Conservation (phyloP, 108 stramenopile species). For the Nannochloropsis gaditana region DNA sequence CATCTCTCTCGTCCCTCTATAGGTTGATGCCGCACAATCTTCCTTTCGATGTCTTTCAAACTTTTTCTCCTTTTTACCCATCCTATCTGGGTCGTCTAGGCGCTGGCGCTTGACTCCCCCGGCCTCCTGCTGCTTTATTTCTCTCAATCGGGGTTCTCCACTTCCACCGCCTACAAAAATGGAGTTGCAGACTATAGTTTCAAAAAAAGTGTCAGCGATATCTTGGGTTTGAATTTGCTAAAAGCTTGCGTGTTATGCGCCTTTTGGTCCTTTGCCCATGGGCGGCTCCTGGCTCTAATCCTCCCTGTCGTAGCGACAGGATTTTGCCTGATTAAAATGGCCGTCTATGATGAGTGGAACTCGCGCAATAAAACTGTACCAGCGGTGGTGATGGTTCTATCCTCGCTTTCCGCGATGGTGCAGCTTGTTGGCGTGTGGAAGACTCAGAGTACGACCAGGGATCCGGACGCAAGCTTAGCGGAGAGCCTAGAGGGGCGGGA, state of each 20-base stretch:
- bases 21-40: no score
- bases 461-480: background rate
- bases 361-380: background rate
- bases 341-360: background rate
- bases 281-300: background rate
- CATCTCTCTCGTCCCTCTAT: no score
- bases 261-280: background rate
- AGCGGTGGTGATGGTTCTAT: background rate
- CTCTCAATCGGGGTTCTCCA: background rate
- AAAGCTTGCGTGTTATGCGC: slow-evolving; percentile 20
- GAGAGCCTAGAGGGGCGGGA: background rate
- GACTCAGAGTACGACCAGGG: background rate
- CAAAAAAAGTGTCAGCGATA: background rate
- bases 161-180: background rate
- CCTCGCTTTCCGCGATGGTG: background rate
- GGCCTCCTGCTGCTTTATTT: background rate
- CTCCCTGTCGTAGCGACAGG: background rate
- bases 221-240: slow-evolving; percentile 6
- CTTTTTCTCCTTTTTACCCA: no score
- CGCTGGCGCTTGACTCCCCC: background rate
- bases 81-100: background rate
- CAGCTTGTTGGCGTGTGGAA: background rate
- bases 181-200: background rate
- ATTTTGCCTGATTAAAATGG: background rate
- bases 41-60: no score